Percentiles rank a stretch among this genome's conserved stretches.
Evolutionary conservation across 2,329 filamentous ascomycete genomes (phyloP).

Genomic region (Clonostachys rhizophaga): DNA sequence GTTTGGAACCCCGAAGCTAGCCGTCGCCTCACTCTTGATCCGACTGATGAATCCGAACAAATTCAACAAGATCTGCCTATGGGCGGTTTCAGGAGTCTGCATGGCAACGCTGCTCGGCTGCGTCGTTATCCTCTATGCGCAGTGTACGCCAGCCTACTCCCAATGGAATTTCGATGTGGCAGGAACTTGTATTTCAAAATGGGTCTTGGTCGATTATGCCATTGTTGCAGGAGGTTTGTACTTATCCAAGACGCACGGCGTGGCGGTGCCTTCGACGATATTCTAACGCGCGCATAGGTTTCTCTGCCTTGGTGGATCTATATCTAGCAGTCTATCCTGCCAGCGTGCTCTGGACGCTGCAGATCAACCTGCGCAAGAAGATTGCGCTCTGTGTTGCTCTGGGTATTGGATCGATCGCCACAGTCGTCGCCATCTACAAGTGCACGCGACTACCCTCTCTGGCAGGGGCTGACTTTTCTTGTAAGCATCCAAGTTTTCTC

Average conservation of each 20-base stretch:
- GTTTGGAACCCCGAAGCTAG: slow-evolving; percentile 33
- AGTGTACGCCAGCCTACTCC: slow-evolving; percentile 29
- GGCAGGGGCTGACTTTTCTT: slow-evolving; percentile 17
- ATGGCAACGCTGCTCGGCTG: slow-evolving; percentile 18
- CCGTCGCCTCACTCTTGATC: slow-evolving; percentile 28
- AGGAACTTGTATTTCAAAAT: slow-evolving; percentile 24
- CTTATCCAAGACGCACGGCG: neutral
- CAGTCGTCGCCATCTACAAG: slow-evolving; percentile 21
- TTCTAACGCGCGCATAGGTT: slow-evolving; percentile 8
- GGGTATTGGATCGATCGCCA: slow-evolving; percentile 29
- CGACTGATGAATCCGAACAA: slow-evolving; percentile 28
- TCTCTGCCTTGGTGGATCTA: slow-evolving; percentile 28
- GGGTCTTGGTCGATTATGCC: slow-evolving; percentile 29
- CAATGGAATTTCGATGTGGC: slow-evolving; percentile 30
- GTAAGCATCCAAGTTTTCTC: slow-evolving; percentile 1
- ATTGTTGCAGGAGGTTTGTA: slow-evolving; percentile 30
- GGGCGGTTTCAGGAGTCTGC: slow-evolving; percentile 21
- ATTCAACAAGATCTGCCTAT: slow-evolving; percentile 25
- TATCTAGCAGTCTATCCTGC: slow-evolving; percentile 36
- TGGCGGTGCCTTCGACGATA: neutral
- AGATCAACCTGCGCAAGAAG: slow-evolving; percentile 32
- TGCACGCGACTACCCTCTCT: slow-evolving; percentile 16
- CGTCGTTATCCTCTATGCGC: slow-evolving; percentile 32
- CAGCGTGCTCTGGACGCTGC: slow-evolving; percentile 24
- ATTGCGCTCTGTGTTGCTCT: slow-evolving; percentile 27